Evolutionary conservation across 1,284 basidiomycete genomes (phyloP).

Genomic region (Trichosporon asahii): DNA sequence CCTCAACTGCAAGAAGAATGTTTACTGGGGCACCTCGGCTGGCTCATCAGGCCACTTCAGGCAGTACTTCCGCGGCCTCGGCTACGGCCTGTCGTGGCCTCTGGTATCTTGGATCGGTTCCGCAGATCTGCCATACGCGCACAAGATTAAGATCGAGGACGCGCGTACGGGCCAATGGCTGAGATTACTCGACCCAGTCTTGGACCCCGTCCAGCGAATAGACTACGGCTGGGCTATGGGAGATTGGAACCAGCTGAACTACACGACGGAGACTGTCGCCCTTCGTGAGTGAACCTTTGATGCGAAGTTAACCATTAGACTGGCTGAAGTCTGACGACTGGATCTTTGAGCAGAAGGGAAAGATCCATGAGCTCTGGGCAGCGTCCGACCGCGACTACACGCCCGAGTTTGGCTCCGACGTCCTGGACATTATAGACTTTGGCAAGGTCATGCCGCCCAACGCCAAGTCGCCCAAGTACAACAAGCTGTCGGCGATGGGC

Average conservation of each 20-base stretch:
- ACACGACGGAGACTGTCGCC: conserved; percentile 44
- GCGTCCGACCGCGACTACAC: conserved; percentile 40
- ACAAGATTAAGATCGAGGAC: conserved; percentile 51
- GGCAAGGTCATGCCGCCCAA: conserved; percentile 28
- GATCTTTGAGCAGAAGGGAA: conserved; percentile 41
- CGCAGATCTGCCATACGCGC: conserved; percentile 48
- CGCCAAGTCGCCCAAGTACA: background rate
- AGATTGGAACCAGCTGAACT: conserved; percentile 52
- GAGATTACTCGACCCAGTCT: conserved; percentile 43
- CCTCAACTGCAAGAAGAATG: conserved; percentile 49
- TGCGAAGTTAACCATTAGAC: conserved; percentile 30
- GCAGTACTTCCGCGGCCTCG: conserved; percentile 52
- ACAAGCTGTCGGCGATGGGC: background rate
- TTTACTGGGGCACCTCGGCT: conserved; percentile 53
- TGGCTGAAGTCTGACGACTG: conserved; percentile 51
- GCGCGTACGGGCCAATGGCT: conserved; percentile 53
- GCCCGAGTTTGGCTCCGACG: conserved; percentile 40
- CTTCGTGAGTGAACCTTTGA: conserved; percentile 43
- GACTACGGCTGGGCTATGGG: conserved; percentile 54
- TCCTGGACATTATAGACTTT: conserved; percentile 34
- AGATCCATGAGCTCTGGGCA: conserved; percentile 42
- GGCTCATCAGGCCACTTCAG: conserved; percentile 47
- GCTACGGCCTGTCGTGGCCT: conserved; percentile 53
- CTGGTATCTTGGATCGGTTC: conserved; percentile 51
- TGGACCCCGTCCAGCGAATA: conserved; percentile 47